Base-by-base conservation (phyloP, 78 protist genomes). In the Speleostelium caveatum region DNA sequence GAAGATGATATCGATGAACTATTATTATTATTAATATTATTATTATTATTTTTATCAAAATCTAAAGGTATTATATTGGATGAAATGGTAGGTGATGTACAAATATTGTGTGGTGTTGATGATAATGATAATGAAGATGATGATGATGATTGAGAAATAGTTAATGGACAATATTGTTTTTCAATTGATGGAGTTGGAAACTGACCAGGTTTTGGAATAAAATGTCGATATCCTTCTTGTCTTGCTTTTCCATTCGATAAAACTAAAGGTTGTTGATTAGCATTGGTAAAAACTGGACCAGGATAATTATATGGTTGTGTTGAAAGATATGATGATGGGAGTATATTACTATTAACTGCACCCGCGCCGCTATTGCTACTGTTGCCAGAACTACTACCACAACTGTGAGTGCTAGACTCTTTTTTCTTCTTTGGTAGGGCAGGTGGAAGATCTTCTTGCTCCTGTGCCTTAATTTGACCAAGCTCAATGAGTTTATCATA, bases 151-250 rank as follows among this genome's bases (percentile, higher is more conserved):
- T 45, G 38, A 2, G 24, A 6, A 5, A 63, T 3, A 45, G 60
- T 58, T 61, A 56, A 14, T 65, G 24, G 16, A 38, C 76, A 32
- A 32, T 83, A 83, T 49, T 65, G 77, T 59, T 60, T 67, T 33
- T 83, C 91, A 3, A 83, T 32, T 17, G 91, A 65, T 17, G 77
- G 79, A 21, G 79, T 49, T 35, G 91, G 91, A 36, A 41, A 83
- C 32, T 83, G 72, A 19, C 91, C 91, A 2, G 69, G 91, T 71
- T 83, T 67, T 1, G 51, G 66, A 35, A 83, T 61, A 42, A 59
- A 83, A 42, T 83, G 91, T 19, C 91, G 77, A 45, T 69, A 69
- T 1, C 91, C 91, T 33, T 83, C 91, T 59, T 83, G 91, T 36
- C 91, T 77, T 17, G 91, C 91, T 42, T 83, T 83, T 8, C 91